A percentile compares a stretch with the other conserved stretches of the same genome.
phyloP scores from a whole-genome alignment of 2,329 filamentous ascomycete genomes.

The Dactylonectria estremocensis region DNA sequence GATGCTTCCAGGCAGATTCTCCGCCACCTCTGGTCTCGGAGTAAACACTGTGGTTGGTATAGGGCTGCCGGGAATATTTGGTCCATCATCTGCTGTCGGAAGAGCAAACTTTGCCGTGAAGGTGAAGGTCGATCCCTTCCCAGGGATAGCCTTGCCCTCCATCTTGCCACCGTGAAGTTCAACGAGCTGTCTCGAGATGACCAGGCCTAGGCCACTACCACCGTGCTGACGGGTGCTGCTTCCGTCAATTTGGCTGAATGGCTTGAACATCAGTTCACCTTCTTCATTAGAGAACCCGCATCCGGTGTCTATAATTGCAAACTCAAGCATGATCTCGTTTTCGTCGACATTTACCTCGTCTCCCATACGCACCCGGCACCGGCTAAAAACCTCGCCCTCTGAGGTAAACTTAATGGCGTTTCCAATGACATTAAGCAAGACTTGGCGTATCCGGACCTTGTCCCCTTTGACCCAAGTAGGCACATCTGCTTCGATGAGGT shows the following conservation, averaged over 20 bases:
- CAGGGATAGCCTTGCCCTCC: slow-evolving; percentile 85
- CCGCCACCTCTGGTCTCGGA: slow-evolving; percentile 48
- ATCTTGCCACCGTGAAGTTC: slow-evolving; percentile 95
- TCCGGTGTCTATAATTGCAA: slow-evolving; percentile 93
- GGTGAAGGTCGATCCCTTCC: slow-evolving; percentile 84
- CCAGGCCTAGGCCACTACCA: slow-evolving; percentile 92
- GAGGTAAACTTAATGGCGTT: slow-evolving; percentile 98
- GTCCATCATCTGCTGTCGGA: slow-evolving; percentile 76
- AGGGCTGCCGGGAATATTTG: slow-evolving; percentile 66
- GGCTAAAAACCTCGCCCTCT: slow-evolving; percentile 91
- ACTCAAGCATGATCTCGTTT: slow-evolving; percentile 85
- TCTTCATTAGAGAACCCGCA: slow-evolving; percentile 91
- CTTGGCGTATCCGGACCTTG: slow-evolving; percentile 92
- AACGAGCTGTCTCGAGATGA: slow-evolving; percentile 94
- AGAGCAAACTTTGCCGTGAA: slow-evolving; percentile 81
- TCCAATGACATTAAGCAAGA: slow-evolving; percentile 94
- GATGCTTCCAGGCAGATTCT: slow-evolving; percentile 43
- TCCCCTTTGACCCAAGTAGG: slow-evolving; percentile 95
- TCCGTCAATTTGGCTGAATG: slow-evolving; percentile 96
- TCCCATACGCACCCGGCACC: slow-evolving; percentile 75
- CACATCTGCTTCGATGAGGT: slow-evolving; percentile 90
- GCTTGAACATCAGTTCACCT: slow-evolving; percentile 93
- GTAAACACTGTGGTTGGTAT: slow-evolving; percentile 52
- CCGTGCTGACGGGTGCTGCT: slow-evolving; percentile 95
- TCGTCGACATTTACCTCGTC: slow-evolving; percentile 51